phyloP scores from a whole-genome alignment of 1,139 yeast genomes.

The Fermentozyma sake region DNA sequence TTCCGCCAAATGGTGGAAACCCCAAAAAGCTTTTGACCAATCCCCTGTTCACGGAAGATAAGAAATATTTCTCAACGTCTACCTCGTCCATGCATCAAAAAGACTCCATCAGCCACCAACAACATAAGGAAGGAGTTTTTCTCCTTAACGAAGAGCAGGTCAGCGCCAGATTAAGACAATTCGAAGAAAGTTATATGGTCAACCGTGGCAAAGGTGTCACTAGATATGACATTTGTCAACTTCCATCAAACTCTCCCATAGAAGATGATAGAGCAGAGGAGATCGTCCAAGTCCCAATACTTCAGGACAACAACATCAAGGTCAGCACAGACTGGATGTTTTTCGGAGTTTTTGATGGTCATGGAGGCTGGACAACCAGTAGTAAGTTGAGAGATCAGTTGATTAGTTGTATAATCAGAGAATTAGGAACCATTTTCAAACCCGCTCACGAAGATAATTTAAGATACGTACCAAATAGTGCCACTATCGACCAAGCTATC shows the following conservation, averaged over 20 bases:
- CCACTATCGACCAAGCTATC: slow-evolving; percentile 74
- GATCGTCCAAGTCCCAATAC: slow-evolving; percentile 74
- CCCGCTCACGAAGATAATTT: slow-evolving; percentile 45
- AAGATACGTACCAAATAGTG: slow-evolving; percentile 57
- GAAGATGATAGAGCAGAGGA: slow-evolving; percentile 93
- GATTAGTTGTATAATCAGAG: slow-evolving; percentile 71
- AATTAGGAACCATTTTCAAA: slow-evolving; percentile 65
- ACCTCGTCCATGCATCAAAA: slow-evolving; percentile 40
- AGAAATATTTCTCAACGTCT: slow-evolving; percentile 39
- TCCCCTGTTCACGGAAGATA: slow-evolving; percentile 16
- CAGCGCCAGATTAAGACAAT: slow-evolving; percentile 59
- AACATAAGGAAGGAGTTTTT: slow-evolving; percentile 39
- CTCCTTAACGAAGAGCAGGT: slow-evolving; percentile 73
- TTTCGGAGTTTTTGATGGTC: slow-evolving; percentile 96
- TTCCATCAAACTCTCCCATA: slow-evolving; percentile 88
- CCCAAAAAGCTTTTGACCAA: slow-evolving; percentile 7
- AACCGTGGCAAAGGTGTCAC: slow-evolving; percentile 86
- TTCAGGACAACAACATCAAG: slow-evolving; percentile 47
- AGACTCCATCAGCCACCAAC: slow-evolving; percentile 38
- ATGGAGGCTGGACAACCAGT: slow-evolving; percentile 94
- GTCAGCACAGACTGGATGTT: slow-evolving; percentile 85
- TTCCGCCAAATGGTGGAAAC: slow-evolving; percentile 19
- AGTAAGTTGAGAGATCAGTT: slow-evolving; percentile 76
- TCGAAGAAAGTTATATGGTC: slow-evolving; percentile 76
- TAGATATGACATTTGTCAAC: slow-evolving; percentile 86